A percentile compares a stretch with the other conserved stretches of the same genome.
Evolutionary conservation across 169 alveolate genomes (phyloP).

Genomic region (Eimeria acervulina): DNA sequence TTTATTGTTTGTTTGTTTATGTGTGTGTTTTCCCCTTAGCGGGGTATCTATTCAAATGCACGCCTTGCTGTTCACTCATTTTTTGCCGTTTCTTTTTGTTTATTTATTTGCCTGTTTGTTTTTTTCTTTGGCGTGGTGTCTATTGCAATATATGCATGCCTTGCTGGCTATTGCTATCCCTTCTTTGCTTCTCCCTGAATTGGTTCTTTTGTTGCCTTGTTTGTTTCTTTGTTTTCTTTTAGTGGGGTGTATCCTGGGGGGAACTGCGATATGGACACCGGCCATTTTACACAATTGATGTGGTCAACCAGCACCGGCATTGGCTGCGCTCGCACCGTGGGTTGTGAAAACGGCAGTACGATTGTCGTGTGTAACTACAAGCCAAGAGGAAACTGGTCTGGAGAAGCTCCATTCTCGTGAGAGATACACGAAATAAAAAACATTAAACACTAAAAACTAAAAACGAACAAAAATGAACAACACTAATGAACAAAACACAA

Average conservation of each 20-base stretch:
- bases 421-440: background rate
- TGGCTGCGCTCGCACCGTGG: conserved; percentile 70
- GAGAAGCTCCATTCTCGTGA: conserved; percentile 75
- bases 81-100: background rate
- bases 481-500: too few species aligned
- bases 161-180: too few species aligned
- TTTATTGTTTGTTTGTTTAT: too few species aligned
- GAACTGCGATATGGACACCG: background rate
- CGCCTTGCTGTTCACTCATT: background rate
- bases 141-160: too few species aligned
- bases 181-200: too few species aligned
- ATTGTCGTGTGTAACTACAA: conserved; percentile 61
- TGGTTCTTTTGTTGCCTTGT: too few species aligned
- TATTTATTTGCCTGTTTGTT: too few species aligned
- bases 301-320: conserved; percentile 65
- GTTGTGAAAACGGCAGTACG: background rate
- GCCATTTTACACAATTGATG: conserved; percentile 81
- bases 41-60: background rate
- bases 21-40: background rate
- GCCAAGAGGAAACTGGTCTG: conserved; percentile 65
- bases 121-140: too few species aligned
- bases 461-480: too few species aligned
- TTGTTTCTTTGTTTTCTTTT: background rate
- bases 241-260: conserved; percentile 63
- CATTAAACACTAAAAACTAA: too few species aligned